These are phyloP conservation scores for Fraxinus sp. DNA, from an alignment of 305 asterid species.

Conservation along the genomic window DNA sequence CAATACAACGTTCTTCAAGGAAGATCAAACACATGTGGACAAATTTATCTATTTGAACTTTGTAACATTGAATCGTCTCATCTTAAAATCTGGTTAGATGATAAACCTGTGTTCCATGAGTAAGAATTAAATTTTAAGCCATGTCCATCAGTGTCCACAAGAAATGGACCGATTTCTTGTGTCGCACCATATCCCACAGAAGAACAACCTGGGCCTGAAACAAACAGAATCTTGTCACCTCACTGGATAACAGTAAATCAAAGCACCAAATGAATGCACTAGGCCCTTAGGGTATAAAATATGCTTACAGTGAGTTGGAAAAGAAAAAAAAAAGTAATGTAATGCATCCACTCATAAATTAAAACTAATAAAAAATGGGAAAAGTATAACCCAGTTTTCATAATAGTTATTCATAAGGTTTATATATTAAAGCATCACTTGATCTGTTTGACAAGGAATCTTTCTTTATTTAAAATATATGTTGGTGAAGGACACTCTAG, in stretches of 20 bases:
- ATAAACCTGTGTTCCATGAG: conserved; percentile 68
- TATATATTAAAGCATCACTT: background rate
- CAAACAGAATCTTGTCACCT: conserved; percentile 42
- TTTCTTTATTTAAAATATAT: background rate
- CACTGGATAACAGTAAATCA: conserved; percentile 30
- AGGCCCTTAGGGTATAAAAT: background rate
- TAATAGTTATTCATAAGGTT: background rate
- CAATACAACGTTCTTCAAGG: background rate
- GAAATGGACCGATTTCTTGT: conserved; percentile 91
- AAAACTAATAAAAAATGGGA: background rate
- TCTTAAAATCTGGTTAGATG: background rate
- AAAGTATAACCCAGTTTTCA: conserved; percentile 8
- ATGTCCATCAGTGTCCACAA: conserved; percentile 53
- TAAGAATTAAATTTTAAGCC: conserved; percentile 50
- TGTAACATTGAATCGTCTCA: background rate
- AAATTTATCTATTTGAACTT: background rate
- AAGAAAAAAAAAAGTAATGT: conserved; percentile 8
- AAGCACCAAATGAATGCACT: conserved; percentile 21
- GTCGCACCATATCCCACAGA: conserved; percentile 98
- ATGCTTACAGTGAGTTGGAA: conserved; percentile 20
- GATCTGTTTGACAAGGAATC: conserved; percentile 14
- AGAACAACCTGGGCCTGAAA: conserved; percentile 93
- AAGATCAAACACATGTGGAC: background rate
- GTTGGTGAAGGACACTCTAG: background rate
- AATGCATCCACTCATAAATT: conserved; percentile 20